Conservation (phyloP, 2,329 filamentous ascomycete species). For the Phaeosphaeria sp. region DNA sequence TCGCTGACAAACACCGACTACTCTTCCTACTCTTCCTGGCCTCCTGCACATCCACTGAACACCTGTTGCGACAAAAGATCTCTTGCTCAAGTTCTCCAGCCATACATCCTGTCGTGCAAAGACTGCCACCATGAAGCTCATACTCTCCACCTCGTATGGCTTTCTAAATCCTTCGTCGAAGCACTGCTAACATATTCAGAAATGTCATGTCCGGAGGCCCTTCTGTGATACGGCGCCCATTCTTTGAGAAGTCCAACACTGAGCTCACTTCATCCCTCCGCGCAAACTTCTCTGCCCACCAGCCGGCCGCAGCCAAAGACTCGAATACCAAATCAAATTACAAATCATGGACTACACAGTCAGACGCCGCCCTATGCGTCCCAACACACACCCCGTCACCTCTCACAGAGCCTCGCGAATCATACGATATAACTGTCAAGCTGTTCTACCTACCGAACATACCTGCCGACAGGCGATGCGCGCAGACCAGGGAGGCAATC, state of each 20-base stretch:
- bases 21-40: neutral
- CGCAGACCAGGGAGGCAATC: slow-evolving; percentile 79
- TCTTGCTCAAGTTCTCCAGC: neutral
- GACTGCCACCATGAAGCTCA: slow-evolving; percentile 71
- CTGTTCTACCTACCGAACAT: slow-evolving; percentile 87
- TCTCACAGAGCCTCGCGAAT: slow-evolving; percentile 78
- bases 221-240: slow-evolving; percentile 81
- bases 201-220: slow-evolving; percentile 88
- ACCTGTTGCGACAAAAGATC: neutral
- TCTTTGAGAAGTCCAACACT: slow-evolving; percentile 84
- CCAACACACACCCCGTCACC: slow-evolving; percentile 75
- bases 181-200: slow-evolving; percentile 64
- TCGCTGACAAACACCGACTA: neutral
- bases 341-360: slow-evolving; percentile 71
- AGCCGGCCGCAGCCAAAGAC: slow-evolving; percentile 50
- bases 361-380: slow-evolving; percentile 67
- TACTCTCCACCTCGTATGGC: slow-evolving; percentile 84
- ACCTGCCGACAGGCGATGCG: slow-evolving; percentile 67
- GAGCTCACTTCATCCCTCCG: slow-evolving; percentile 90
- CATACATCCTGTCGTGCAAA: neutral
- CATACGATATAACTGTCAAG: slow-evolving; percentile 96
- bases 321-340: slow-evolving; percentile 50
- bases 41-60: neutral
- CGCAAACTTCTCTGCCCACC: slow-evolving; percentile 79
- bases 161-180: neutral